A percentile compares a stretch with the other conserved stretches of the same genome.
These are phyloP conservation scores for Xylaria cubensis DNA, from an alignment of 495 filamentous ascomycete species.

Conservation along the genomic window DNA sequence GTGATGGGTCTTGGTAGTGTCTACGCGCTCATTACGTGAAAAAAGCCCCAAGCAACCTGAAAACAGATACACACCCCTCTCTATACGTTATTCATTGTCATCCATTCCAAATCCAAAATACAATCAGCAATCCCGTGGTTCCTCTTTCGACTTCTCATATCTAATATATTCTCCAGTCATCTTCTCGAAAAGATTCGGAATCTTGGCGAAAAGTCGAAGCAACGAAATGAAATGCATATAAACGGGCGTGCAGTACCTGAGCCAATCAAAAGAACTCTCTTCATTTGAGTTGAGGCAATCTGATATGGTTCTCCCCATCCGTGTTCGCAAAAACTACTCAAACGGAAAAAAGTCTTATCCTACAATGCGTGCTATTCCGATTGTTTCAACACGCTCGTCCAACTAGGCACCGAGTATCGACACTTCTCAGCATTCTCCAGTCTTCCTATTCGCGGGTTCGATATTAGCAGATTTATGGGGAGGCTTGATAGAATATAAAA, in stretches of 20 bases:
- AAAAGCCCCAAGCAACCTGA: neutral
- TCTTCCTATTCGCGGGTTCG: neutral
- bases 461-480: neutral
- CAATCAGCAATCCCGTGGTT: neutral
- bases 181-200: constrained; percentile 54
- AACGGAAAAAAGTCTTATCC: neutral
- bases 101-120: neutral
- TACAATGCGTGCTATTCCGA: neutral
- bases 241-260: constrained; percentile 37
- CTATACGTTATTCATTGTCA: neutral
- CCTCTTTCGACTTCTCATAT: neutral
- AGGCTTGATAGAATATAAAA: neutral
- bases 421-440: neutral
- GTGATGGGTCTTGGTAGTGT: neutral
- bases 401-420: neutral
- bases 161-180: constrained; percentile 41
- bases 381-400: neutral
- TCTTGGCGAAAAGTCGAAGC: constrained; percentile 42
- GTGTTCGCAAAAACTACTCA: neutral
- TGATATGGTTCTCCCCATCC: neutral
- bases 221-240: constrained; percentile 31
- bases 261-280: constrained; percentile 48
- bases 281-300: constrained; percentile 33
- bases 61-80: neutral
- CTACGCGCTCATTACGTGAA: neutral